These are phyloP conservation scores for Aphanomyces euteiches DNA, from an alignment of 352 stramenopile species.

Conservation along the genomic window DNA sequence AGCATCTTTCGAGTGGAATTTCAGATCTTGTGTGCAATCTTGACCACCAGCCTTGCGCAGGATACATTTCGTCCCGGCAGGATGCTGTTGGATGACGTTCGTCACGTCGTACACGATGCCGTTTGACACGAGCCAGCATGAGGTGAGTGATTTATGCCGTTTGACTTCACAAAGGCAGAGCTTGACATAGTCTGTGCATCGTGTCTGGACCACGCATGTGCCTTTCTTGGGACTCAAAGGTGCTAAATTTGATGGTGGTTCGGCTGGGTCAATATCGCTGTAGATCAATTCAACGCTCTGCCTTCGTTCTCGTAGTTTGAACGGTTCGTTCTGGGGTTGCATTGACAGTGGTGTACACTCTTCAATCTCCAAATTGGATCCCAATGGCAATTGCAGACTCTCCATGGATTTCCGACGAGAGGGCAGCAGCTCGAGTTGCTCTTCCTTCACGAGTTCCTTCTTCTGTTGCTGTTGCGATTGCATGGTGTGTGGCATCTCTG, in stretches of 20 bases:
- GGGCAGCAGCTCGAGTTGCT: no score
- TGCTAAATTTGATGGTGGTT: neutral
- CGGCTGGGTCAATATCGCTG: constrained; percentile 14
- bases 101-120: constrained; percentile 84
- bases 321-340: neutral
- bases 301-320: constrained; percentile 9
- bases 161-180: constrained; percentile 74
- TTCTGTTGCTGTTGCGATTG: no score
- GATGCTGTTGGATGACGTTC: constrained; percentile 63
- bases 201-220: constrained; percentile 31
- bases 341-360: neutral
- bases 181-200: constrained; percentile 59
- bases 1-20: constrained; percentile 75
- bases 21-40: constrained; percentile 75
- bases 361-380: constrained; percentile 7
- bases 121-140: constrained; percentile 94
- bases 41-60: constrained; percentile 70
- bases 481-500: neutral
- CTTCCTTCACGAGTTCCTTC: no score
- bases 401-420: no score
- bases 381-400: neutral
- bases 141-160: constrained; percentile 85
- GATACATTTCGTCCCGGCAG: constrained; percentile 71
- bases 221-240: constrained; percentile 18
- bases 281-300: constrained; percentile 29